A percentile compares a stretch with the other conserved stretches of the same genome.
Evolutionary conservation across 306 rosid genomes (phyloP).

Genomic region (Purshia tridentata): DNA sequence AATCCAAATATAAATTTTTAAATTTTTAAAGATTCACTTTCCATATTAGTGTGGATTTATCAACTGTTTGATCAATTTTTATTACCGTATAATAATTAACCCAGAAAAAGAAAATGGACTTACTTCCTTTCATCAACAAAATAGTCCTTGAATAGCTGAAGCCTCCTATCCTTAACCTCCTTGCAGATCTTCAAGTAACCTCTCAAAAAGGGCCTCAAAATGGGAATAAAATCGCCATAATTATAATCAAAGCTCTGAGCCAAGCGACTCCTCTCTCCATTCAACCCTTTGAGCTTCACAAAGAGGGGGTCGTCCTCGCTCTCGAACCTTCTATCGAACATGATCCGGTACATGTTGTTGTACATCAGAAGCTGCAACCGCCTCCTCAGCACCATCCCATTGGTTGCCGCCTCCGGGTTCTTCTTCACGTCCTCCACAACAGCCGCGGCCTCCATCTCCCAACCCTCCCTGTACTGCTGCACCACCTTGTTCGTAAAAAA

Average conservation of each 20-base stretch:
- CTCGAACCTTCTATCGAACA: slow-evolving; percentile 80
- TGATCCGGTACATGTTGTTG: slow-evolving; percentile 82
- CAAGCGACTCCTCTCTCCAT: slow-evolving; percentile 77
- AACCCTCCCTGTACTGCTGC: slow-evolving; percentile 72
- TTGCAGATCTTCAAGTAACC: slow-evolving; percentile 77
- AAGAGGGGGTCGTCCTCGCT: slow-evolving; percentile 71
- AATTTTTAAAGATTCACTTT: too few species aligned
- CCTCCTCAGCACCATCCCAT: slow-evolving; percentile 56
- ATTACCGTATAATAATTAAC: too few species aligned
- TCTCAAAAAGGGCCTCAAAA: slow-evolving; percentile 78
- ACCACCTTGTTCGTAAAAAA: slow-evolving; percentile 93
- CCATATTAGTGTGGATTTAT: too few species aligned
- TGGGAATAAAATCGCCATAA: slow-evolving; percentile 84
- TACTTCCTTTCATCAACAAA: slow-evolving; percentile 88
- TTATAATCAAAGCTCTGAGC: slow-evolving; percentile 94
- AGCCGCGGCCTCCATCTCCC: slow-evolving; percentile 68
- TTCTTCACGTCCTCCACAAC: slow-evolving; percentile 73
- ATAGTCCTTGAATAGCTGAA: slow-evolving; percentile 73
- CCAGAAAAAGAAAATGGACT: slow-evolving; percentile 19
- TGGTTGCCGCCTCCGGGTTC: slow-evolving; percentile 41
- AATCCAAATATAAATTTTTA: too few species aligned
- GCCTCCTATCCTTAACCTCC: slow-evolving; percentile 73
- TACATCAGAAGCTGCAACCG: slow-evolving; percentile 87
- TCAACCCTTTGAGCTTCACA: slow-evolving; percentile 50
- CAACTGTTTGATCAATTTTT: too few species aligned